Base-by-base conservation (phyloP, 345 rosid genomes). In the Populus euphratica region DNA sequence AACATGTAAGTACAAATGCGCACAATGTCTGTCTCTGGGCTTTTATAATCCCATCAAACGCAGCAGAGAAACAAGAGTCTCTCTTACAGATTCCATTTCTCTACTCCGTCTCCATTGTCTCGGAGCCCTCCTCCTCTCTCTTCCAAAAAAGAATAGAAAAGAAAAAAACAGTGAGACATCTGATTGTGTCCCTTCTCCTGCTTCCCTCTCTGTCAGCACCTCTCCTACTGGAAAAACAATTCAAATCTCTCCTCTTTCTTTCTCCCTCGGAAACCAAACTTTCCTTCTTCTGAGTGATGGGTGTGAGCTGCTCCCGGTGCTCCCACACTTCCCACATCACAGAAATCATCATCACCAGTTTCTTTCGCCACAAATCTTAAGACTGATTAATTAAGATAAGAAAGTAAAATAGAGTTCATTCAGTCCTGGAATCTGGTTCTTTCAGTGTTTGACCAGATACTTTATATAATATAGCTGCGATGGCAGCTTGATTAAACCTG, bases 331-430 rank as follows among this genome's bases (percentile, higher is more conserved):
- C 91, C 79, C 90, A 88, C 82, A 90, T 91, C 84, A 90, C 96
- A 35, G 91, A 89, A 70, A 87, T 91, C 83, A 88, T 90, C 86
- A 88, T 87, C 84, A 91, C 96, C 81, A 91, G 96, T 83, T 91
- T 91, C 84, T 90, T 91, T 70, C 96, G 96, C 81, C 96, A 90
- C 62, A 90, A 91, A 85, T 39, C 80, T 41, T 88, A 83, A n/a
- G 50, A 72, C 35, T 25, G 31, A 23, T 21, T 16, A 10, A n/a
- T 14, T 25, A 61, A 25, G 20, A 17, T 2, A 33, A 21, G 2
- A 27, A 6, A 0, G 64, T 10, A 33, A 68, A 68, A 44, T 4
- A 31, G 47, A 76, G 73, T 20, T 56, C 31, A 14, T 25, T 36
- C 71, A 47, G 59, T 70, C 62, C 23, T 62, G 64, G 76, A 62